A percentile compares a stretch with the other conserved stretches of the same genome.
phyloP scores from a whole-genome alignment of 140 eudicot species.

The Stevia rebaudiana region DNA sequence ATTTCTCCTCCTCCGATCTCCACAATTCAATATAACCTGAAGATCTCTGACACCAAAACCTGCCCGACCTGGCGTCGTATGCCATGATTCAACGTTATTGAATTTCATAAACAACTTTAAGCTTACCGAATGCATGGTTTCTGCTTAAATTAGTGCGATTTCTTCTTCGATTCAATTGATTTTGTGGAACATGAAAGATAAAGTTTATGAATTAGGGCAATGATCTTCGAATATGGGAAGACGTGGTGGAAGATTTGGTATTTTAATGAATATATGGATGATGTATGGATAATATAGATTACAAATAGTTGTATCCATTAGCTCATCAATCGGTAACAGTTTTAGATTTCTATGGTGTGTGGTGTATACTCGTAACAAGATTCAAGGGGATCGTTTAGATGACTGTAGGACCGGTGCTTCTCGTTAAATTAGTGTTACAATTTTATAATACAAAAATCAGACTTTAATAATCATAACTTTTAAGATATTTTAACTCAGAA shows the following conservation, averaged over 20 bases:
- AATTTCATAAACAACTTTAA: conserved; percentile 37
- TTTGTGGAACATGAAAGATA: neutral
- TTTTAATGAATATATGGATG: no score
- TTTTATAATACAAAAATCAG: no score
- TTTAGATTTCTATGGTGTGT: neutral
- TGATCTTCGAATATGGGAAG: neutral
- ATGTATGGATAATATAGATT: conserved; percentile 20
- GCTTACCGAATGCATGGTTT: conserved; percentile 50
- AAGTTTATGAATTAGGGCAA: neutral
- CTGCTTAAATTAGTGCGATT: neutral
- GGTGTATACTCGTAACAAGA: no score
- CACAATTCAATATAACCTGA: conserved; percentile 23
- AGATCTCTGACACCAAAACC: conserved; percentile 15
- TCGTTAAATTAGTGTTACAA: no score
- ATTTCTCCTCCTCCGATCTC: conserved; percentile 17
- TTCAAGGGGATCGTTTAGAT: no score
- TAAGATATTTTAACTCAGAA: no score
- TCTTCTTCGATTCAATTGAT: neutral
- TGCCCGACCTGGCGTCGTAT: conserved; percentile 27
- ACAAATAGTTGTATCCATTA: neutral
- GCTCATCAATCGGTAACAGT: neutral
- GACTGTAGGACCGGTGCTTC: no score
- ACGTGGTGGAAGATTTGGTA: conserved; percentile 1
- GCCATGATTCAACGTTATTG: conserved; percentile 25
- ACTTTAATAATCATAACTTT: no score